These are phyloP conservation scores for Colletotrichum lindemuthianum DNA, from an alignment of 2,329 filamentous ascomycete species.

Conservation along the genomic window DNA sequence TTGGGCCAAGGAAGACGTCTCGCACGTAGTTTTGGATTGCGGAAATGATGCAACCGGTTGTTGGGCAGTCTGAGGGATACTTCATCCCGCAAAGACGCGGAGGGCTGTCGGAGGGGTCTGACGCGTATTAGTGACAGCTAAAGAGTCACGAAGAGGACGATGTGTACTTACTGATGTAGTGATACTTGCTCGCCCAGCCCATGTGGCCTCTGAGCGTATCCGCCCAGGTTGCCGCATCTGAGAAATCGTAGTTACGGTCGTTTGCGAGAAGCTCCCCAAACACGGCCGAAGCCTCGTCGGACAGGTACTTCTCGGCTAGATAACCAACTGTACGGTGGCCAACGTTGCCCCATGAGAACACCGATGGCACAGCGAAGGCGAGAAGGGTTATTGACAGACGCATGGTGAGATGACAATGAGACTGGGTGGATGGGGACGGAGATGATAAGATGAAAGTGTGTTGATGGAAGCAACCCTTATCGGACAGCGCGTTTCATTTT, in stretches of 20 bases:
- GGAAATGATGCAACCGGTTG: slow-evolving; percentile 35
- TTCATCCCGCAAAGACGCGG: slow-evolving; percentile 35
- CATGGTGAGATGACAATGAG: slow-evolving; percentile 9
- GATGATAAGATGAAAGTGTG: not conserved
- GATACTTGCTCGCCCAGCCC: slow-evolving; percentile 36
- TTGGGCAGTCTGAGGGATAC: slow-evolving; percentile 35
- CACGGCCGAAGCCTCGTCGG: slow-evolving; percentile 26
- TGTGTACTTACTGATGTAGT: slow-evolving; percentile 32
- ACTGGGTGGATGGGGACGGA: not conserved
- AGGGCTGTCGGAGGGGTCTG: slow-evolving; percentile 33
- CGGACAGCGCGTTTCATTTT: not conserved
- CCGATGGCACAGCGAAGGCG: slow-evolving; percentile 5
- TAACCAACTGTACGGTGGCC: slow-evolving; percentile 37
- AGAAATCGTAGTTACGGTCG: slow-evolving; percentile 36
- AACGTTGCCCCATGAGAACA: slow-evolving; percentile 31
- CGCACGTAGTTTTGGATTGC: slow-evolving; percentile 34
- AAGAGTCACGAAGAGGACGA: not conserved
- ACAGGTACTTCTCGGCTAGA: slow-evolving; percentile 35
- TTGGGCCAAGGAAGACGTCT: not conserved
- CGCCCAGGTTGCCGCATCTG: slow-evolving; percentile 35
- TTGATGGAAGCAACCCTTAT: slow-evolving; percentile 15
- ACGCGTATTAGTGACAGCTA: not conserved
- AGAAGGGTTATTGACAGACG: slow-evolving; percentile 14
- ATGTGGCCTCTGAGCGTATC: slow-evolving; percentile 35
- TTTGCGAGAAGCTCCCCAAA: slow-evolving; percentile 35